Evolutionary conservation across 2,329 filamentous ascomycete species (phyloP).

Genomic region (Aureobasidium musti): DNA sequence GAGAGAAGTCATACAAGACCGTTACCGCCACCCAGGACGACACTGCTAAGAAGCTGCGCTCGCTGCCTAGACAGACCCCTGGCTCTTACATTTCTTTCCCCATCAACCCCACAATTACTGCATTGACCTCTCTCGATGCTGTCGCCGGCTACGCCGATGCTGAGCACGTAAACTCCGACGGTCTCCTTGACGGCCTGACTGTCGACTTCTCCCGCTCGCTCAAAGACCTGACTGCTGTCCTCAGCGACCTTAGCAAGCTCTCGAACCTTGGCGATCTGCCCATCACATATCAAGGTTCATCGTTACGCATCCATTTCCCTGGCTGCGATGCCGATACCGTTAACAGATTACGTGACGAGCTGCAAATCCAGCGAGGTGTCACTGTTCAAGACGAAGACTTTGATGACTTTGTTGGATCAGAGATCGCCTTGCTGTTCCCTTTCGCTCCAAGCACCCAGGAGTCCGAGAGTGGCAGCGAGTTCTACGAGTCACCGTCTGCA

Average conservation of each 20-base stretch:
- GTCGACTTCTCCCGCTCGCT: constrained; percentile 85
- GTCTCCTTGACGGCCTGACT: constrained; percentile 80
- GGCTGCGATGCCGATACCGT: constrained; percentile 84
- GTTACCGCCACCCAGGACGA: constrained; percentile 76
- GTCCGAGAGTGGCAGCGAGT: constrained; percentile 44
- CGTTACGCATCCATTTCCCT: constrained; percentile 81
- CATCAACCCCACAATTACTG: constrained; percentile 85
- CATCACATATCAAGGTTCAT: constrained; percentile 68
- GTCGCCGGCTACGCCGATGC: constrained; percentile 54
- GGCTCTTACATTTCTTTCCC: constrained; percentile 89
- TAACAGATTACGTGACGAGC: constrained; percentile 79
- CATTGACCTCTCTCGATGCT: constrained; percentile 70
- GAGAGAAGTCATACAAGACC: constrained; percentile 75
- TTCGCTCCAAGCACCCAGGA: constrained; percentile 68
- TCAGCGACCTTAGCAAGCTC: constrained; percentile 79
- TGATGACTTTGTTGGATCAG: constrained; percentile 64
- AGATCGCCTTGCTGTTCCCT: constrained; percentile 79
- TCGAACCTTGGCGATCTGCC: constrained; percentile 80
- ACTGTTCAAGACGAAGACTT: constrained; percentile 80
- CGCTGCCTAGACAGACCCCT: constrained; percentile 58
- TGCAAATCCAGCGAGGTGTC: constrained; percentile 77
- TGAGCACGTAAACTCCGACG: constrained; percentile 69
- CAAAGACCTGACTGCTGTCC: constrained; percentile 75
- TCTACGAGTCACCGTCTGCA: constrained; percentile 43
- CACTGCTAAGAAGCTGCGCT: constrained; percentile 66